Evolutionary conservation across 257 asterid species (phyloP).

Genomic region (Plectranthus barbatus): DNA sequence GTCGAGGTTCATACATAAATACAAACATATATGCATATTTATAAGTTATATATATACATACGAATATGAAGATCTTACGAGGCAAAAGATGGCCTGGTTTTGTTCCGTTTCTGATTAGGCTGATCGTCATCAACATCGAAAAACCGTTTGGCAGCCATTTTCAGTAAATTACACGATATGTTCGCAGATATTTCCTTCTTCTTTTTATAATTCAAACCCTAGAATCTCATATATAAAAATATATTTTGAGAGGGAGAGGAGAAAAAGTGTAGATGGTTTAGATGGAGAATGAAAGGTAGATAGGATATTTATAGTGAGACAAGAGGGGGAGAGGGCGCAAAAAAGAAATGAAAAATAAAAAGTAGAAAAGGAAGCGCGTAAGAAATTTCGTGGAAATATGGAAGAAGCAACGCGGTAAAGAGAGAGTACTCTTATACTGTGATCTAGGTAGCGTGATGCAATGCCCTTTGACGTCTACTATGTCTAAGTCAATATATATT

Average conservation of each 20-base stretch:
- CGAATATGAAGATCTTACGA: conserved; percentile 32
- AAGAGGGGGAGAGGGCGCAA: not conserved
- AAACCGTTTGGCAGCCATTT: conserved; percentile 59
- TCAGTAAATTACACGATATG: not conserved
- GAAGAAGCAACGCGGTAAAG: conserved; percentile 33
- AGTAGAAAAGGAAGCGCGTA: not conserved
- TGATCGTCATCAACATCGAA: conserved; percentile 29
- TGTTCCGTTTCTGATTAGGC: conserved; percentile 34
- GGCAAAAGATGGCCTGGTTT: conserved; percentile 40
- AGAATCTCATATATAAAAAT: not conserved
- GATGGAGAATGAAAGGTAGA: not conserved
- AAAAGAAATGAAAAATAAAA: not conserved
- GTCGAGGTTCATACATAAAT: not conserved
- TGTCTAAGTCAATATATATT: not conserved
- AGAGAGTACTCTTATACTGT: not conserved
- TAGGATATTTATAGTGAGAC: not conserved
- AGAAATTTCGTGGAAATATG: conserved; percentile 42
- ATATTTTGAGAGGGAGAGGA: not conserved
- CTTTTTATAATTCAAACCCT: too few species aligned
- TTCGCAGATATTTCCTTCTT: not conserved
- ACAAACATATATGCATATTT: not conserved
- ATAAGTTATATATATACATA: not conserved
- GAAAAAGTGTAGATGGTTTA: not conserved
- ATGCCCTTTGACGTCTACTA: not conserved
- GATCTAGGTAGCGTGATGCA: not conserved